These are phyloP conservation scores for Daedaleopsis nitida DNA, from an alignment of 768 basidiomycete genomes.

Conservation along the genomic window DNA sequence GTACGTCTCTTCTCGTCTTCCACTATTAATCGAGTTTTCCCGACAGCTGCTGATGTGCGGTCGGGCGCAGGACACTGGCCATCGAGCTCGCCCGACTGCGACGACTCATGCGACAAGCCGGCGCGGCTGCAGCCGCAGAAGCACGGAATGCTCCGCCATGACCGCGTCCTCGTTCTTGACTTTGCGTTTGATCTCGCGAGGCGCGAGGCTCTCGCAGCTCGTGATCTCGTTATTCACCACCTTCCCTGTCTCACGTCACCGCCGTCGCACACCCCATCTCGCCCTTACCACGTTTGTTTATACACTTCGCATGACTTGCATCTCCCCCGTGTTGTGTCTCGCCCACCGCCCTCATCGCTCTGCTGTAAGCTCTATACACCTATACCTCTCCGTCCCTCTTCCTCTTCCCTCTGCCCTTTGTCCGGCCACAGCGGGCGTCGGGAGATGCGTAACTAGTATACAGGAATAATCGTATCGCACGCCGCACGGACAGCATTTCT, in stretches of 20 bases:
- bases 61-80: slow-evolving; percentile 49
- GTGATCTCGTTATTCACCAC: slow-evolving; percentile 5
- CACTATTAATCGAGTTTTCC: background rate
- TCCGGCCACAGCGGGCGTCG: background rate
- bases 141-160: slow-evolving; percentile 10
- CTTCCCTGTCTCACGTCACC: background rate
- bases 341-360: slow-evolving; percentile 6
- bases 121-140: slow-evolving; percentile 25
- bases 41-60: background rate
- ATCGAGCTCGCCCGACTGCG: slow-evolving; percentile 69
- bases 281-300: background rate
- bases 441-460: background rate
- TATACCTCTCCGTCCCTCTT: background rate
- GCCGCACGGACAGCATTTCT: background rate
- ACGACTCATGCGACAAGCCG: slow-evolving; percentile 68
- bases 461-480: background rate
- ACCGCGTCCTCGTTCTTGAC: background rate
- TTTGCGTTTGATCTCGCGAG: background rate
- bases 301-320: background rate
- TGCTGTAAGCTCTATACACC: slow-evolving; percentile 6
- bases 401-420: background rate
- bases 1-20: slow-evolving; percentile 40
- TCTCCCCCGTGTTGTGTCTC: background rate
- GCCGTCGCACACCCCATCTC: background rate
- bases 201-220: background rate